A percentile compares a stretch with the other conserved stretches of the same genome.
phyloP scores from a whole-genome alignment of 2,329 filamentous ascomycete species.

The Juglanconis sp. region DNA sequence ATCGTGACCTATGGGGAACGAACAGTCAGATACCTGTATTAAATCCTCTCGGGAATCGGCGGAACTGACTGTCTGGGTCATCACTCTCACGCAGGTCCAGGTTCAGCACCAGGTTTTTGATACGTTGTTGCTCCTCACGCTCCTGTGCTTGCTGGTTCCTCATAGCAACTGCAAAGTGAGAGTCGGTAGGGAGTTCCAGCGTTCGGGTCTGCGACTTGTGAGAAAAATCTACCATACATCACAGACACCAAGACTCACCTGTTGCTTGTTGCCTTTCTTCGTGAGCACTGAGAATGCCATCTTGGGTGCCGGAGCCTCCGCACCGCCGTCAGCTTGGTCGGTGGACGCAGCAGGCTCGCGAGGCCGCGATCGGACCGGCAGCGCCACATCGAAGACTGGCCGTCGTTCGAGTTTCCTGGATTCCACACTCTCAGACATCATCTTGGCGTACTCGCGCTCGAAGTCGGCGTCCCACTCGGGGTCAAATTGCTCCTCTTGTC shows the following conservation, averaged over 20 bases:
- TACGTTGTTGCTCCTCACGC: conserved; percentile 93
- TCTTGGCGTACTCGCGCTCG: conserved; percentile 93
- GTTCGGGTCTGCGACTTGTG: conserved; percentile 67
- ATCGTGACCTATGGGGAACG: conserved; percentile 42
- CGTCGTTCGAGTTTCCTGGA: conserved; percentile 96
- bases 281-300: conserved; percentile 97
- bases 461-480: conserved; percentile 96
- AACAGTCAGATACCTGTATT: background rate
- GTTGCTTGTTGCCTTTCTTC: conserved; percentile 92
- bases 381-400: conserved; percentile 88
- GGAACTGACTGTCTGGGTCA: conserved; percentile 69
- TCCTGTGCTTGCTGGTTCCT: conserved; percentile 93
- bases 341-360: conserved; percentile 51
- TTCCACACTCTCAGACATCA: conserved; percentile 97
- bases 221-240: conserved; percentile 4
- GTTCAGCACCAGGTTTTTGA: conserved; percentile 96
- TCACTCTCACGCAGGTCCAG: conserved; percentile 88
- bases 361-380: conserved; percentile 76
- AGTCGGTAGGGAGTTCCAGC: conserved; percentile 86
- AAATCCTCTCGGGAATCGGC: background rate
- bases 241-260: conserved; percentile 50
- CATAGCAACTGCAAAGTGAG: conserved; percentile 93
- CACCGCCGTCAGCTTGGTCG: conserved; percentile 34
- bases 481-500: conserved; percentile 84
- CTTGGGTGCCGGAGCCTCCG: conserved; percentile 46